Percentiles rank a stretch among this genome's conserved stretches.
Evolutionary conservation across 768 basidiomycete species (phyloP).

Genomic region (Psilocybe azurescens): DNA sequence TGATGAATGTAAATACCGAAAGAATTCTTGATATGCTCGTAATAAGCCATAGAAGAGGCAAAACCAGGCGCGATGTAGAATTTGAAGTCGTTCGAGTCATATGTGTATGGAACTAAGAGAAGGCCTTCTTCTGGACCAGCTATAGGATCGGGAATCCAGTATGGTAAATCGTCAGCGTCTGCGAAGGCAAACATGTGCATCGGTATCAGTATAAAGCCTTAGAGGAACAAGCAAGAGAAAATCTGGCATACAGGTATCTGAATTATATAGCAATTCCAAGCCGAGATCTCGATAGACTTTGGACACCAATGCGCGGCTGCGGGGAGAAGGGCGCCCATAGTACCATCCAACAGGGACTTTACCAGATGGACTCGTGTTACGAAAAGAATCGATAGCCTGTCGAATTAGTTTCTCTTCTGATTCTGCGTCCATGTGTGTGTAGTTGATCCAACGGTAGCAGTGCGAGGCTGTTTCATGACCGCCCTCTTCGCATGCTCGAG

Average conservation of each 20-base stretch:
- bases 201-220: background rate
- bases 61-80: conserved; percentile 23
- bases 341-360: conserved; percentile 23
- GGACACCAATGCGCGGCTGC: conserved; percentile 20
- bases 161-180: conserved; percentile 24
- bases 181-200: background rate
- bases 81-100: conserved; percentile 24
- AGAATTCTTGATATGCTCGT: conserved; percentile 18
- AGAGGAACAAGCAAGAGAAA: background rate
- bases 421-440: conserved; percentile 20
- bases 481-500: conserved; percentile 19
- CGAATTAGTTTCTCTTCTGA: conserved; percentile 20
- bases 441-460: conserved; percentile 24
- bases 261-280: conserved; percentile 19
- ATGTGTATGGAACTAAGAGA: conserved; percentile 20
- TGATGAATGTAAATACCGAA: conserved; percentile 5
- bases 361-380: conserved; percentile 18
- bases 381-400: conserved; percentile 20
- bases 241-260: conserved; percentile 17
- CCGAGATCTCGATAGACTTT: conserved; percentile 23
- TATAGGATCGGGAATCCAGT: conserved; percentile 23
- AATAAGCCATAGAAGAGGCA: conserved; percentile 22
- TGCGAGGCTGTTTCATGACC: conserved; percentile 25
- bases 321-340: conserved; percentile 23
- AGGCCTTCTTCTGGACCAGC: conserved; percentile 16